A percentile compares a stretch with the other conserved stretches of the same genome.
Evolutionary conservation across 163 green algal genomes (phyloP).

Genomic region (Scenedesmus sp.): DNA sequence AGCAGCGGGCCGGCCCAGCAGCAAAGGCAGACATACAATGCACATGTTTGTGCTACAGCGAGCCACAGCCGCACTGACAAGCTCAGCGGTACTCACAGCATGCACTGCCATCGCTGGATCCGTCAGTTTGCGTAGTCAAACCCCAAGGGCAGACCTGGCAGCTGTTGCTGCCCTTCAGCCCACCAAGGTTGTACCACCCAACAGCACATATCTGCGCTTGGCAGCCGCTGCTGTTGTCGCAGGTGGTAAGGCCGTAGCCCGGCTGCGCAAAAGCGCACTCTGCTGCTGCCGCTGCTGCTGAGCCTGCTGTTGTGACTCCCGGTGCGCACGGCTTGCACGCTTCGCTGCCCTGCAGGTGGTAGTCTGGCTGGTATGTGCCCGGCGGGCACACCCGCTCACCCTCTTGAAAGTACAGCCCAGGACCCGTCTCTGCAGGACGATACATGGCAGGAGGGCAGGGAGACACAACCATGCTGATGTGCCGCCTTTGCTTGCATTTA

Average conservation of each 20-base stretch:
- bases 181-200: conserved; percentile 21
- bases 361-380: conserved; percentile 21
- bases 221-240: background rate
- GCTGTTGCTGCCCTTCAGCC: background rate
- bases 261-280: conserved; percentile 8
- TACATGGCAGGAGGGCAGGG: too few species aligned
- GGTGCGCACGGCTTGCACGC: conserved; percentile 19
- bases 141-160: conserved; percentile 22
- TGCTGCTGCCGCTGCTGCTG: conserved; percentile 9
- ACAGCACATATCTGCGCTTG: background rate
- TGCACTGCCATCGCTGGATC: background rate
- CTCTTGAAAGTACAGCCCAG: background rate
- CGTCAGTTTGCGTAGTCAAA: background rate
- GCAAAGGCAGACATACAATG: too few species aligned
- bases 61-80: background rate
- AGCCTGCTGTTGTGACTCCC: conserved; percentile 30
- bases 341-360: background rate
- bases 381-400: background rate
- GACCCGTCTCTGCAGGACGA: background rate
- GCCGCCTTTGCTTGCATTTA: too few species aligned
- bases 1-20: background rate
- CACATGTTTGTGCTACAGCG: background rate
- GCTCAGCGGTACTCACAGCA: background rate
- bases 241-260: conserved; percentile 10
- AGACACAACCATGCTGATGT: too few species aligned